Evolutionary conservation across 108 stramenopile species (phyloP), one percentile per base, ranked within the genome.

Genomic region (Aurantiochytrium sp.): DNA sequence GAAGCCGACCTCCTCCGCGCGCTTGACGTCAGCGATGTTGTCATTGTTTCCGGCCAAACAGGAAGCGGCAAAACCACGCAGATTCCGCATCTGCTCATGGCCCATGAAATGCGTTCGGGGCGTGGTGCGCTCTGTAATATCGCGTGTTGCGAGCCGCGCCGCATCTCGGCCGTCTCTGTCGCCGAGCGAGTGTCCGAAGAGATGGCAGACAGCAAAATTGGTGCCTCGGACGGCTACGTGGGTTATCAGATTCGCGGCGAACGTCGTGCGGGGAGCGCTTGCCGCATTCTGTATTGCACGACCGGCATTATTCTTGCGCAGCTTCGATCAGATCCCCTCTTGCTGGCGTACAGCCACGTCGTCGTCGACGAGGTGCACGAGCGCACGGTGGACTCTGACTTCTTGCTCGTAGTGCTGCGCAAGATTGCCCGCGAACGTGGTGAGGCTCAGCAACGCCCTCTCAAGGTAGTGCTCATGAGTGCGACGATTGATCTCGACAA

Each of bases 271-370:
- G 92, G 93, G 44, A 47, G 94, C 42, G 76, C 90, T 58, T 97
- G 97, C 19, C 91, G 97, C 14, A 91, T 98, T 8, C 73, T 98
- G 60, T 98, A 98, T 91, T 97, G 98, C 90, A 99, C 98, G 5
- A 98, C 98, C 21, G 99, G 99, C 28, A 94, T 99, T 45, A 91
- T 99, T n/a, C 95, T 99, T 8, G 96, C 97, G 6, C 97, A 97
- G 72, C 94, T 99, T 5, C 97, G 97, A 88, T 92, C 93, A 51
- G 95, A 97, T 42, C 92, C 89, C 21, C 95, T 94, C 4, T 91
- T 98, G 21, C 43, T 12, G 55, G 21, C 44, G 5, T 72, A 90
- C 71, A 51, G 87, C 16, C 90, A 92, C 60, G 28, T 90, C 42
- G 35, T 88, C 16, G 51, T 90, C 25, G 87, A 90, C 72, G 87